Evolutionary conservation across 371 early-diverging fungal genomes (phyloP).

Genomic region (Blastocladiella emersonii): DNA sequence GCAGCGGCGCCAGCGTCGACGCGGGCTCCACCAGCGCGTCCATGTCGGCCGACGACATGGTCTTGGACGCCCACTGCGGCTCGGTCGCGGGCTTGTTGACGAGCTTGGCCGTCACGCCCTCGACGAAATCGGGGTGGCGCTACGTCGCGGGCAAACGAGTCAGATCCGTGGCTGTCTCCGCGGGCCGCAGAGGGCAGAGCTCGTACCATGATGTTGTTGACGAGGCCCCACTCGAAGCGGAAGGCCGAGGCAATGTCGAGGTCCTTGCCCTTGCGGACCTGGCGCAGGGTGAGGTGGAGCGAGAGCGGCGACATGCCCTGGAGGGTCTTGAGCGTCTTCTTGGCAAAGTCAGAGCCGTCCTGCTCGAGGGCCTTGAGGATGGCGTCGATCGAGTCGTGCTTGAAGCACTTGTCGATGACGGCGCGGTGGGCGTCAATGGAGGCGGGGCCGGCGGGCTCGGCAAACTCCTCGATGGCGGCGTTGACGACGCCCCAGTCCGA

Average conservation of each 20-base stretch:
- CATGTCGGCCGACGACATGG: constrained; percentile 36
- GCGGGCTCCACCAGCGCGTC: constrained; percentile 35
- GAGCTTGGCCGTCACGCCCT: constrained; percentile 70
- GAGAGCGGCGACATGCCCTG: constrained; percentile 68
- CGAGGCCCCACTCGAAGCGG: constrained; percentile 71
- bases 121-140: constrained; percentile 64
- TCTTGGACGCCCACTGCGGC: constrained; percentile 64
- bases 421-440: constrained; percentile 50
- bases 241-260: constrained; percentile 63
- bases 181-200: too few relatives aligned
- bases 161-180: constrained; percentile 4
- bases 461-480: constrained; percentile 81
- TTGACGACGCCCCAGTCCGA: constrained; percentile 73
- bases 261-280: constrained; percentile 57
- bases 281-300: constrained; percentile 62
- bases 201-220: constrained; percentile 55
- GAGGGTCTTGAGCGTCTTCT: constrained; percentile 49
- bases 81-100: constrained; percentile 42
- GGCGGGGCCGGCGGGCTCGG: constrained; percentile 34
- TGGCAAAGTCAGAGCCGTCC: constrained; percentile 48
- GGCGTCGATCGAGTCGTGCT: constrained; percentile 55
- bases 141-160: constrained; percentile 13
- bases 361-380: constrained; percentile 64
- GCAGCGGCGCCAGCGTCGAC: constrained; percentile 7
- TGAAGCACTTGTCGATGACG: constrained; percentile 80